Conservation (phyloP, 2,329 filamentous ascomycete species). For the Diaporthe destruens region DNA sequence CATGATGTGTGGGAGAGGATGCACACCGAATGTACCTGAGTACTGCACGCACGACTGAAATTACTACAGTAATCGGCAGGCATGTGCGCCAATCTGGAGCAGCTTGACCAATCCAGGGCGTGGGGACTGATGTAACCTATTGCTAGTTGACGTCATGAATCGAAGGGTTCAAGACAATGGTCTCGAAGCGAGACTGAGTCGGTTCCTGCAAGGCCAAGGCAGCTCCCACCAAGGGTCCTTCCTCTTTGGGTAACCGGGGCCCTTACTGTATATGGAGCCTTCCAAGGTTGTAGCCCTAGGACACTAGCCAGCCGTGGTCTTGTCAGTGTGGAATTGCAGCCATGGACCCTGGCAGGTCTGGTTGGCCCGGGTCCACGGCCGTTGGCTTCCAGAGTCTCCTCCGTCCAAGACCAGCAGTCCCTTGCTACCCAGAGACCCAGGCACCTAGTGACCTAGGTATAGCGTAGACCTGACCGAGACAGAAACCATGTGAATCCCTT, state of each 20-base stretch:
- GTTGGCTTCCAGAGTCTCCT: neutral
- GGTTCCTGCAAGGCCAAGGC: slow-evolving; percentile 32
- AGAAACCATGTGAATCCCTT: neutral
- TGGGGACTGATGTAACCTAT: slow-evolving; percentile 16
- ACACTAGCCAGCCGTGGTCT: slow-evolving; percentile 20
- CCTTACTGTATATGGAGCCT: slow-evolving; percentile 8
- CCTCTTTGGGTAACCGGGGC: slow-evolving; percentile 20
- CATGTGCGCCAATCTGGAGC: slow-evolving; percentile 11
- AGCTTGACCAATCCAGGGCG: neutral
- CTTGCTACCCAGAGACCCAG: neutral
- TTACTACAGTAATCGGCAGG: slow-evolving; percentile 6
- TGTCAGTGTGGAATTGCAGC: neutral
- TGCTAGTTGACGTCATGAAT: slow-evolving; percentile 14
- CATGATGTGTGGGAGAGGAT: neutral
- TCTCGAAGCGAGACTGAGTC: slow-evolving; percentile 19
- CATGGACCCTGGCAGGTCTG: neutral
- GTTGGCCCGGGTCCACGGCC: neutral
- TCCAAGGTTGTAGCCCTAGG: neutral
- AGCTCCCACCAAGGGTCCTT: slow-evolving; percentile 22
- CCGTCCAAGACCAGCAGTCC: slow-evolving; percentile 1
- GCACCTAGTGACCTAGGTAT: no score
- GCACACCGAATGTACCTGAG: neutral
- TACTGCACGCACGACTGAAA: slow-evolving; percentile 12
- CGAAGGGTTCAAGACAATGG: slow-evolving; percentile 22
- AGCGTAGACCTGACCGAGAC: neutral